These are phyloP conservation scores for Kwoniella mangroviensis DNA, from an alignment of 768 basidiomycete species.

Conservation along the genomic window DNA sequence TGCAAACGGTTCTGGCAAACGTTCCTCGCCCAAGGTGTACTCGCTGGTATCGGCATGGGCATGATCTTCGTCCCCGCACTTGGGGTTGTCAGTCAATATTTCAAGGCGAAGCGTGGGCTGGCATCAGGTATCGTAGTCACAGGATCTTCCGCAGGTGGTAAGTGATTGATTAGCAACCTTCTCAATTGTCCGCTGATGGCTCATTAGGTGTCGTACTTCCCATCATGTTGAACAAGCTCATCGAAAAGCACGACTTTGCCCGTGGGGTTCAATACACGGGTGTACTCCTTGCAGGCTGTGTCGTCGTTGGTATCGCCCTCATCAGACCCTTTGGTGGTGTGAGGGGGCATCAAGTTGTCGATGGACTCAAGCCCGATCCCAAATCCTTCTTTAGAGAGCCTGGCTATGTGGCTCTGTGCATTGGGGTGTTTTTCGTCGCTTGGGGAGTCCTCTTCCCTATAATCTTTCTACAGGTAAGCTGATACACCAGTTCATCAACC, in stretches of 20 bases:
- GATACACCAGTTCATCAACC: background rate
- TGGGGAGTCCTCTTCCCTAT: conserved; percentile 28
- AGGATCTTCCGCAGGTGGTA: conserved; percentile 55
- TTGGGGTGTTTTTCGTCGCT: conserved; percentile 20
- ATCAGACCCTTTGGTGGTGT: conserved; percentile 15
- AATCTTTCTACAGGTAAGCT: conserved; percentile 22
- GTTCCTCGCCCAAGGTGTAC: conserved; percentile 39
- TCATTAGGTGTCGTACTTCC: conserved; percentile 42
- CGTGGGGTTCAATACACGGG: conserved; percentile 18
- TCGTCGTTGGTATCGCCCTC: conserved; percentile 9
- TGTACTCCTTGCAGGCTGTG: background rate
- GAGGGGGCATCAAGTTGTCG: background rate
- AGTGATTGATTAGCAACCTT: background rate
- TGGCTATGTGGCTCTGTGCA: conserved; percentile 1
- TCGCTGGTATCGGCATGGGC: conserved; percentile 62
- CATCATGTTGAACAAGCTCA: conserved; percentile 53
- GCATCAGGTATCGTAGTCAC: conserved; percentile 60
- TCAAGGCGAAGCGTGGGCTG: conserved; percentile 58
- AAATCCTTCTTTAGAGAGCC: conserved; percentile 20
- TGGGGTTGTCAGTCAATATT: conserved; percentile 62
- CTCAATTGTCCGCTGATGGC: background rate
- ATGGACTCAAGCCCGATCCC: conserved; percentile 9
- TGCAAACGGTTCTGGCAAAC: conserved; percentile 28
- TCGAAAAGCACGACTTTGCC: conserved; percentile 9
- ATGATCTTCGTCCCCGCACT: conserved; percentile 63